Conservation (phyloP, 2,329 filamentous ascomycete genomes). For the Paraphaeosphaeria sporulosa region DNA sequence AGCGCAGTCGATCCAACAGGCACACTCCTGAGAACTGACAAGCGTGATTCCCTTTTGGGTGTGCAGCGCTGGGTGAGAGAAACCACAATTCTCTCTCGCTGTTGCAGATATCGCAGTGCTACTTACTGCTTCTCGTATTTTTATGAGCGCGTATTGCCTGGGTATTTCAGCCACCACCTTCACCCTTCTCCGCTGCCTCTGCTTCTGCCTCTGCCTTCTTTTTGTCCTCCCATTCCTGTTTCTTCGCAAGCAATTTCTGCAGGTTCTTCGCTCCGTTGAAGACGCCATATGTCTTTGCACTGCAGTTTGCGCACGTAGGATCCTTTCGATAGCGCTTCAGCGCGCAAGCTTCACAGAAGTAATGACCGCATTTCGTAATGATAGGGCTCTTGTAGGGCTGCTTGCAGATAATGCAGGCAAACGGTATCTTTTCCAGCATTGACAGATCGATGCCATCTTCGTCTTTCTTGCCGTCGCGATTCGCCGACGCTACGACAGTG, state of each 20-base stretch:
- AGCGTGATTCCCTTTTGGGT: too few relatives aligned
- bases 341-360: slow-evolving; percentile 93
- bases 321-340: slow-evolving; percentile 86
- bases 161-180: slow-evolving; percentile 14
- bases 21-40: too few relatives aligned
- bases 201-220: slow-evolving; percentile 64
- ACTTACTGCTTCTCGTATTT: background rate
- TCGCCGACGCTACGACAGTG: slow-evolving; percentile 65
- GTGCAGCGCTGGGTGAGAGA: background rate
- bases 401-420: slow-evolving; percentile 87
- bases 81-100: background rate
- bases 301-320: slow-evolving; percentile 85
- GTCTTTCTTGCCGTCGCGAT: slow-evolving; percentile 54
- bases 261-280: slow-evolving; percentile 89
- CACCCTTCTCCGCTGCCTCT: slow-evolving; percentile 36
- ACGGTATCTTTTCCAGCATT: slow-evolving; percentile 83
- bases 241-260: slow-evolving; percentile 79
- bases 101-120: background rate
- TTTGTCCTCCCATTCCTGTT: slow-evolving; percentile 67
- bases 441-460: slow-evolving; percentile 70
- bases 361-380: slow-evolving; percentile 90
- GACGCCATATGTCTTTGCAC: slow-evolving; percentile 83
- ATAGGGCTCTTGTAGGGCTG: slow-evolving; percentile 80
- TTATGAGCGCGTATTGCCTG: background rate
- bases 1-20: background rate